Base-by-base conservation (phyloP, 2,329 filamentous ascomycete genomes). In the Penicillium sp. region DNA sequence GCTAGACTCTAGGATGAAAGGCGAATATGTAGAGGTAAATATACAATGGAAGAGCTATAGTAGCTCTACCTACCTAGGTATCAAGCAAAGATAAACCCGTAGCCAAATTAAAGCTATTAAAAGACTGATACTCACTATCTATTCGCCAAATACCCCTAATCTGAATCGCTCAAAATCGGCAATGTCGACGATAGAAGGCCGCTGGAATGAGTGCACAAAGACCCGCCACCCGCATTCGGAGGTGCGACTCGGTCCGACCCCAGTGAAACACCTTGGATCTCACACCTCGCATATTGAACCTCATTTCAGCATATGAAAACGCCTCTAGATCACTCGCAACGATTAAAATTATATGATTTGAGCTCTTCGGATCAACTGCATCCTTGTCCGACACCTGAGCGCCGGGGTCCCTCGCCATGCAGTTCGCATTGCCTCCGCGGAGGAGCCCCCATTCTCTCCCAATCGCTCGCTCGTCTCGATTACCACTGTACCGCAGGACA, bases 401-500 rank as follows among this genome's bases (percentile, higher is more conserved):
- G 57, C 58, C 57, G 62, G 60, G 58, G 56, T 39, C 39, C 42
- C 28, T 50, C 40, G 39, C 49, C 60, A 93, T 95, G 89, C 91
- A 95, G 71, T 90, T 92, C 78, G 89, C 91, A 56, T 84, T 95
- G 62, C 90, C 90, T 47, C 82, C 89, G 64, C 86, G 90, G 70
- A 95, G 92, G 74, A 83, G 81, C 65, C 92, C 88, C 58, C 83
- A 86, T 66, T 8, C 27, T 28, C 82, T 84, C 58, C 84, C 86
- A 27, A 92, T 88, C 72, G 78, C 57, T 74, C 82, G 64, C 73
- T 64, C 70, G 23, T 66, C 71, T 42, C 61, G 61, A 49, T 54
- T 72, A 24, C 66, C 69, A 27, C 58, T 63, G 37, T 63, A 72
- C 55, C 81, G 87, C 54, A 79, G 82, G 59, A 82, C 79, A 63